Conservation (phyloP, 371 early-diverging fungal genomes). For the Circinella minor region DNA sequence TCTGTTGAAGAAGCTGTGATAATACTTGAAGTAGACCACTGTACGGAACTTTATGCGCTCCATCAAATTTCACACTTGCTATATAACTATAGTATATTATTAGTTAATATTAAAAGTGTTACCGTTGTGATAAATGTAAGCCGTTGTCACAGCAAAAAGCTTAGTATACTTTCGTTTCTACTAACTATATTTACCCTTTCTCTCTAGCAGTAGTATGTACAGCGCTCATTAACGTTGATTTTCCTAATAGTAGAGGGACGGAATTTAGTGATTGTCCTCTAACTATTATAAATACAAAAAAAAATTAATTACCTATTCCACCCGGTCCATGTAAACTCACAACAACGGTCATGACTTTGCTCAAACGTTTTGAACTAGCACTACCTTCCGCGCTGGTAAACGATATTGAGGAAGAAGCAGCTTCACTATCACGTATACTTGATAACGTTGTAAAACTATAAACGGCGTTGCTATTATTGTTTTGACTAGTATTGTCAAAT, state of each 20-base stretch:
- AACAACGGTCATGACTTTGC: slow-evolving; percentile 35
- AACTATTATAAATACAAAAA: background rate
- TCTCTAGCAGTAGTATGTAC: slow-evolving; percentile 45
- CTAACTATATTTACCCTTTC: slow-evolving; percentile 30
- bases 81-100: slow-evolving; percentile 30
- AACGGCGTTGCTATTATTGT: no score
- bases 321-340: slow-evolving; percentile 40
- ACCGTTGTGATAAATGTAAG: background rate
- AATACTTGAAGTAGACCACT: slow-evolving; percentile 39
- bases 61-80: slow-evolving; percentile 44
- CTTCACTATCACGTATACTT: no score
- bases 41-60: slow-evolving; percentile 42
- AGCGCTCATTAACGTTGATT: slow-evolving; percentile 43
- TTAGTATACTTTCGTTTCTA: background rate
- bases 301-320: slow-evolving; percentile 25
- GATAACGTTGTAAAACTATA: no score
- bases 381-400: slow-evolving; percentile 1
- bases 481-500: no score
- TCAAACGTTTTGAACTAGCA: background rate
- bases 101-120: background rate
- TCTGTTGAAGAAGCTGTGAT: slow-evolving; percentile 49
- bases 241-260: slow-evolving; percentile 23
- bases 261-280: background rate
- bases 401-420: slow-evolving; percentile 15
- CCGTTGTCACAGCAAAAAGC: background rate